Conservation (phyloP, 192 early-diverging fungal genomes). For the Allomyces arbusculus region DNA sequence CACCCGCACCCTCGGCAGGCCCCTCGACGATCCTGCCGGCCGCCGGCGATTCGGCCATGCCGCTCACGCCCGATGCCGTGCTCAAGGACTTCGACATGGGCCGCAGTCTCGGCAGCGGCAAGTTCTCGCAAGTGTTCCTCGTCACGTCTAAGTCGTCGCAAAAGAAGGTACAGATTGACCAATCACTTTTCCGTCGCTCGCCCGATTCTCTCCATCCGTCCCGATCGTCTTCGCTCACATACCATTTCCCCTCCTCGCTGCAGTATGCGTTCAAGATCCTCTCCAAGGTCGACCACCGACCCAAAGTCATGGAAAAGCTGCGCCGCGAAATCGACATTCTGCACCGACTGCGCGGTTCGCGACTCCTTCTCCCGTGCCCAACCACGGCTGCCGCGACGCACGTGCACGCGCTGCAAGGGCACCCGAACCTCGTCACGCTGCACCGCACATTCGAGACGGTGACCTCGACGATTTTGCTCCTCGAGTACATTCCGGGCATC, state of each 20-base stretch:
- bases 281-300: not conserved
- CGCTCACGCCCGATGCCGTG: too few species aligned
- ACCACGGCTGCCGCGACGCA: not conserved
- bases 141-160: not conserved
- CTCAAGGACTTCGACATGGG: not conserved
- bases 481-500: not conserved
- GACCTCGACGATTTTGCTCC: not conserved
- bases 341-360: not conserved
- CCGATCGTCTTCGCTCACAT: too few species aligned
- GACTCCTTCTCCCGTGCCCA: not conserved
- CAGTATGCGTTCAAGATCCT: not conserved
- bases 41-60: too few species aligned
- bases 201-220: too few species aligned
- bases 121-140: not conserved
- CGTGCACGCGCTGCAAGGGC: not conserved
- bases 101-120: not conserved
- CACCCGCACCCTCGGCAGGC: too few species aligned
- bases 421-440: not conserved
- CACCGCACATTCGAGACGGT: not conserved
- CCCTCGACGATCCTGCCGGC: too few species aligned
- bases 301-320: not conserved
- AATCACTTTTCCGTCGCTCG: too few species aligned
- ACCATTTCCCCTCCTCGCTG: too few species aligned
- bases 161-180: not conserved
- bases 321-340: not conserved